Evolutionary conservation across 2,329 filamentous ascomycete species (phyloP).

Genomic region (Stemphylium beticola): DNA sequence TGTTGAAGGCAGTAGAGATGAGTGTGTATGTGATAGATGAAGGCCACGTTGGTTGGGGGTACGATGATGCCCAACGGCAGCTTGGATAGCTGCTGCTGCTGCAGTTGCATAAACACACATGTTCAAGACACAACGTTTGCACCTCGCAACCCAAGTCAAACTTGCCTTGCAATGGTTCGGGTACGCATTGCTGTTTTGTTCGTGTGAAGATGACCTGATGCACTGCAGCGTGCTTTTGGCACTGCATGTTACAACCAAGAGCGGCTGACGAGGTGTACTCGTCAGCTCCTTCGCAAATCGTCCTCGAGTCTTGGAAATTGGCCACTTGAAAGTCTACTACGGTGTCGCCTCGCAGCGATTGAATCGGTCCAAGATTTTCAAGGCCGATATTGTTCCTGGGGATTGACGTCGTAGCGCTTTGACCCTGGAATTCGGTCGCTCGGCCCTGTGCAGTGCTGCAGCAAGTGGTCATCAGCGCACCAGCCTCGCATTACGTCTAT

Average conservation of each 20-base stretch:
- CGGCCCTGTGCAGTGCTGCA: conserved; percentile 7
- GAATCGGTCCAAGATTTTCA: not conserved
- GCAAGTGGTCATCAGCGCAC: conserved; percentile 16
- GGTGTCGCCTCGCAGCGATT: not conserved
- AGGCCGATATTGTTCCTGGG: not conserved
- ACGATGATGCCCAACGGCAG: conserved; percentile 2
- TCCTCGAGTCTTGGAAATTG: not conserved
- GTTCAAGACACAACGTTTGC: not conserved
- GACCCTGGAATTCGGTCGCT: conserved; percentile 15
- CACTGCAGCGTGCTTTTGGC: not conserved
- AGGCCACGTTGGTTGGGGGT: not conserved
- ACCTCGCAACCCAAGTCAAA: not conserved
- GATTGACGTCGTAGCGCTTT: conserved; percentile 17
- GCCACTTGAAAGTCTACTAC: not conserved
- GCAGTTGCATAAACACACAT: not conserved
- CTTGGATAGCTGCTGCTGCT: not conserved
- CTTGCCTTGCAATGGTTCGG: not conserved
- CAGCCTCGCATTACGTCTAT: conserved; percentile 19
- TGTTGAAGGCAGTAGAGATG: not conserved
- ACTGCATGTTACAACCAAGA: conserved; percentile 9
- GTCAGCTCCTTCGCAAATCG: conserved; percentile 7
- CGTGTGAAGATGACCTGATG: not conserved
- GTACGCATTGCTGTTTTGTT: not conserved
- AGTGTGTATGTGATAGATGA: not conserved
- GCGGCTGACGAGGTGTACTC: conserved; percentile 10